Conservation (phyloP, 306 rosid genomes). For the Dicorynia guianensis region DNA sequence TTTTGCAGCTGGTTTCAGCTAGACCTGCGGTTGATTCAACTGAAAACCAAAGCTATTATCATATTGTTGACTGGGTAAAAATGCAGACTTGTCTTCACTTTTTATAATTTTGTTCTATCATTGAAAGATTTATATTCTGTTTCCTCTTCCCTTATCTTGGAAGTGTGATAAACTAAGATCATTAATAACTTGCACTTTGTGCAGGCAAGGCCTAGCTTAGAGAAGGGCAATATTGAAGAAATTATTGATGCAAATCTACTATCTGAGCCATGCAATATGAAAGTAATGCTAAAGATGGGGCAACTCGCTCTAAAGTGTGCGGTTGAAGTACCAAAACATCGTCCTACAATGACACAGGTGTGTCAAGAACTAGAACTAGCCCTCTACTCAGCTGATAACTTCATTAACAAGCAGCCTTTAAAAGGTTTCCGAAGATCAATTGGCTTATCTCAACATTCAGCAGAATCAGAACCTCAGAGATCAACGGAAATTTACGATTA, state of each 20-base stretch:
- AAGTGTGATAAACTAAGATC: neutral
- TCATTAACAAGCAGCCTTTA: slow-evolving; percentile 41
- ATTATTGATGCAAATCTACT: slow-evolving; percentile 76
- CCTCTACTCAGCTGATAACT: slow-evolving; percentile 52
- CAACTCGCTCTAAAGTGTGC: slow-evolving; percentile 74
- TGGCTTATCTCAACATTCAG: slow-evolving; percentile 29
- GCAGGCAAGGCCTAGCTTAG: slow-evolving; percentile 86
- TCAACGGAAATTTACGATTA: slow-evolving; percentile 44
- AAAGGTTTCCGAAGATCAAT: slow-evolving; percentile 35
- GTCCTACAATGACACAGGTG: slow-evolving; percentile 80
- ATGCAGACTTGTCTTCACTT: neutral
- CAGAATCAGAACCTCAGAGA: slow-evolving; percentile 18
- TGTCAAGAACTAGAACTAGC: slow-evolving; percentile 70
- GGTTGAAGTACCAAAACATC: slow-evolving; percentile 64
- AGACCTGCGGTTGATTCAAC: slow-evolving; percentile 64
- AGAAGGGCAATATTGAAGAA: slow-evolving; percentile 66
- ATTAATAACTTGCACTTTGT: slow-evolving; percentile 21
- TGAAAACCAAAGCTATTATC: slow-evolving; percentile 43
- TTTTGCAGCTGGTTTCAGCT: slow-evolving; percentile 76
- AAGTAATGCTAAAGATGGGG: slow-evolving; percentile 80
- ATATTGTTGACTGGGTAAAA: slow-evolving; percentile 77
- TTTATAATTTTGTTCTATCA: neutral
- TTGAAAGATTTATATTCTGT: neutral
- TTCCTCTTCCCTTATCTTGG: neutral
- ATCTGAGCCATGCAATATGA: slow-evolving; percentile 66